These are phyloP conservation scores for Teunomyces atbi DNA, from an alignment of 805 yeast genomes.

Conservation along the genomic window DNA sequence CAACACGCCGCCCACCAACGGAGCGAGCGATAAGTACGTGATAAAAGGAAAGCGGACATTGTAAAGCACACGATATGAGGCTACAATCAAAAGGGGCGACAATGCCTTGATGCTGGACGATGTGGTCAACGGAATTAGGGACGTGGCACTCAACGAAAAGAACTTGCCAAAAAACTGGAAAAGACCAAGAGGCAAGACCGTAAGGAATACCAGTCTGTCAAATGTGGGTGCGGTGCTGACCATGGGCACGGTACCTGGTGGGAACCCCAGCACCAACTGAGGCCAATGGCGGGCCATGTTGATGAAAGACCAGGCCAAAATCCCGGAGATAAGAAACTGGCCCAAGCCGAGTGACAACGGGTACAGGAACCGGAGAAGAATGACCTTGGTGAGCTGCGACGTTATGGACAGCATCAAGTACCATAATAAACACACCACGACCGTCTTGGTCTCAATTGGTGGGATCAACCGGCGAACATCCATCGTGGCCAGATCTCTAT, in stretches of 20 bases:
- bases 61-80: slow-evolving; percentile 53
- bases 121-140: slow-evolving; percentile 64
- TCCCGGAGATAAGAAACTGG: slow-evolving; percentile 55
- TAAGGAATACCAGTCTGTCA: slow-evolving; percentile 35
- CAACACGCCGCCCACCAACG: slow-evolving; percentile 53
- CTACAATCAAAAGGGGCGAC: slow-evolving; percentile 59
- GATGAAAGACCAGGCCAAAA: slow-evolving; percentile 41
- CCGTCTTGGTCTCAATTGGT: slow-evolving; percentile 36
- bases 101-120: slow-evolving; percentile 70
- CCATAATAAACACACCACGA: slow-evolving; percentile 54
- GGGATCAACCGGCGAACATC: slow-evolving; percentile 16
- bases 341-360: slow-evolving; percentile 66
- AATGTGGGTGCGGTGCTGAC: slow-evolving; percentile 22
- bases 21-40: slow-evolving; percentile 52
- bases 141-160: slow-evolving; percentile 62
- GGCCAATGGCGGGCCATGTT: slow-evolving; percentile 31
- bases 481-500: background rate
- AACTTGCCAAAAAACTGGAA: slow-evolving; percentile 66
- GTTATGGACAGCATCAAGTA: slow-evolving; percentile 61
- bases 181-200: slow-evolving; percentile 60
- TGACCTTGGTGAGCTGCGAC: slow-evolving; percentile 59
- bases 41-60: slow-evolving; percentile 47
- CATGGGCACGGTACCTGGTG: slow-evolving; percentile 53
- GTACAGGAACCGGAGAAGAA: slow-evolving; percentile 53
- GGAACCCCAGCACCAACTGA: slow-evolving; percentile 38